These are phyloP conservation scores for Ophiocordyceps camponoti-rufipedis DNA, from an alignment of 2,329 filamentous ascomycete genomes.

Conservation along the genomic window DNA sequence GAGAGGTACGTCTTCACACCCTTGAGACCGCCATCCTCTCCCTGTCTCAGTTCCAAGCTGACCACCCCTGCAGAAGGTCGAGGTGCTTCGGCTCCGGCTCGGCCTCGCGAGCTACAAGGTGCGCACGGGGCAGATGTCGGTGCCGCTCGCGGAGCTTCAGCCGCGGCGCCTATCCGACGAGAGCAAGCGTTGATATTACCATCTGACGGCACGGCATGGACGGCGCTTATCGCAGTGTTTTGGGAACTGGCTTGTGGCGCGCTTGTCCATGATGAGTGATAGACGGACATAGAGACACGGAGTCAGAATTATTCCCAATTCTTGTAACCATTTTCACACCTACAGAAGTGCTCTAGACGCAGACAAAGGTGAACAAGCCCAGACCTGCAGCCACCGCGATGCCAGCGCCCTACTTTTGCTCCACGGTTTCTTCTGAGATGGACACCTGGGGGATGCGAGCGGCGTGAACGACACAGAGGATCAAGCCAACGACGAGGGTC, in stretches of 20 bases:
- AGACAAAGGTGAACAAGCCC: background rate
- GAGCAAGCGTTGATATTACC: background rate
- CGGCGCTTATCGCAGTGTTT: no score
- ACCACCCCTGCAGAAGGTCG: conserved; percentile 31
- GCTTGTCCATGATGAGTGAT: background rate
- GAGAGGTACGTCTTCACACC: conserved; percentile 22
- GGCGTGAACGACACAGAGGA: background rate
- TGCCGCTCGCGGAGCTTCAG: conserved; percentile 44
- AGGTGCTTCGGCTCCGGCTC: conserved; percentile 49
- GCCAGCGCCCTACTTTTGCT: background rate
- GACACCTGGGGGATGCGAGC: background rate
- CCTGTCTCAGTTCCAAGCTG: background rate
- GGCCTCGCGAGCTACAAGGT: conserved; percentile 59
- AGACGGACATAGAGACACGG: background rate
- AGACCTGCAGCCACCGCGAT: background rate
- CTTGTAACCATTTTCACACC: no score
- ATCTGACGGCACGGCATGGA: background rate
- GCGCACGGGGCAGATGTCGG: conserved; percentile 48
- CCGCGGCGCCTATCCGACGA: conserved; percentile 11
- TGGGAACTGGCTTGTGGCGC: no score
- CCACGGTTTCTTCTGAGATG: background rate
- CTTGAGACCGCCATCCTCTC: background rate
- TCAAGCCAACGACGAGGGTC: conserved; percentile 1
- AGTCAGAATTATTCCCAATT: background rate
- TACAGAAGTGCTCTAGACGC: background rate